Evolutionary conservation across 345 rosid genomes (phyloP), one percentile per base, ranked within the genome.

Genomic region (Boechera retrofracta): DNA sequence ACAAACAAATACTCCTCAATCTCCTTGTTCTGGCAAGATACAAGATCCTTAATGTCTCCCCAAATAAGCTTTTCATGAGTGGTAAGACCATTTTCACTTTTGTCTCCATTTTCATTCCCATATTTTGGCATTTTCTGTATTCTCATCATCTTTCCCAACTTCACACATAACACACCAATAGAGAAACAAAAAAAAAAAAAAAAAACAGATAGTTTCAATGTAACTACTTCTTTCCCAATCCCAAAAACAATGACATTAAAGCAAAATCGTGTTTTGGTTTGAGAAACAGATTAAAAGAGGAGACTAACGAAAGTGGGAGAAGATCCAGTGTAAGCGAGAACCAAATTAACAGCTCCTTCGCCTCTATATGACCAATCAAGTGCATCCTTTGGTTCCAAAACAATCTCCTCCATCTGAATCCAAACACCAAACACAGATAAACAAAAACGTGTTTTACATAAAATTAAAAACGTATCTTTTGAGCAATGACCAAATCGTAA

Each of bases 261-360:
- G 6, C 11, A 62, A 26, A 13, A 28, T 64, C 38, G 15, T 63
- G 24, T 13, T 6, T 13, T 0, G 67, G 3, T 26, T 45, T 44
- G 42, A 47, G 31, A 47, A 18, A 56, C 11, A 75, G 52, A 71
- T 56, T 24, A 6, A 33, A 68, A 2, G 11, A 32, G 65, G 45
- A 64, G 63, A 77, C 86, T 26, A 84, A 92, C 99, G 54, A 88
- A 85, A 66, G 73, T 21, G 1, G 96, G 89, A 73, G 89, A 89
- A 1, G 97, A 86, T 83, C 97, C 99, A 39, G 88, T 71, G 86
- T 89, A 89, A 32, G 91, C 90, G 66, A 95, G 91, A 70, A 95
- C 94, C 76, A 92, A 69, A 86, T 95, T 95, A 29, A 86, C 98
- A 72, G 96, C 99, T 69, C 98, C 99, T 85, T 95, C 99, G 28